Evolutionary conservation across 2,329 filamentous ascomycete species (phyloP).

Genomic region (Penicillium rolfsii): DNA sequence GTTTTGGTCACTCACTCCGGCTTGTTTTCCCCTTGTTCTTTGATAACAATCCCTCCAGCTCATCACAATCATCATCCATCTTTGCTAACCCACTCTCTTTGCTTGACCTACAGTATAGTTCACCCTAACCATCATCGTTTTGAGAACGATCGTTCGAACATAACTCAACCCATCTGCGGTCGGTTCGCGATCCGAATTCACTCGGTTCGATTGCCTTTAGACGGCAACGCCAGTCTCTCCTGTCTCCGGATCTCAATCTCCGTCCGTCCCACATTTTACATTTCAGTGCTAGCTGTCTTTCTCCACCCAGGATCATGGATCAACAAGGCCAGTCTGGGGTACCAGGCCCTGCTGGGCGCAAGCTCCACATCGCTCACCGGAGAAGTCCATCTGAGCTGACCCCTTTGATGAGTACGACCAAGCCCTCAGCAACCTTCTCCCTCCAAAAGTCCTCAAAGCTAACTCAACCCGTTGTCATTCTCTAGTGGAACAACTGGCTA

Average conservation of each 20-base stretch:
- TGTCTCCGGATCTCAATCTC: constrained; percentile 23
- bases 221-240: constrained; percentile 32
- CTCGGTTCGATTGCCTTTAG: constrained; percentile 33
- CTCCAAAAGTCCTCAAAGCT: not conserved
- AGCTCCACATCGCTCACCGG: constrained; percentile 95
- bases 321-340: constrained; percentile 61
- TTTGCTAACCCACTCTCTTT: constrained; percentile 28
- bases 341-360: constrained; percentile 77
- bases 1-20: constrained; percentile 1
- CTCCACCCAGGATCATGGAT: constrained; percentile 58
- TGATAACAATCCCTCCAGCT: constrained; percentile 7
- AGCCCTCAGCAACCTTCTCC: not conserved
- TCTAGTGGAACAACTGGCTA: constrained; percentile 92
- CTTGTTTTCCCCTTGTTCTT: constrained; percentile 7
- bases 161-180: constrained; percentile 28
- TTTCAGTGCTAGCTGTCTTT: constrained; percentile 27
- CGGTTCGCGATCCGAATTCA: constrained; percentile 32
- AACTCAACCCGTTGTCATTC: constrained; percentile 1
- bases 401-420: constrained; percentile 89
- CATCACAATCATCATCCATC: constrained; percentile 5
- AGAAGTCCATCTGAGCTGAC: constrained; percentile 97
- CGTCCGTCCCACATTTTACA: constrained; percentile 23
- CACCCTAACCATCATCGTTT: constrained; percentile 12
- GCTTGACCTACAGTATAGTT: constrained; percentile 19
- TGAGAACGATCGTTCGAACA: constrained; percentile 32